Base-by-base conservation (phyloP, 2,329 filamentous ascomycete species). In the Aspergillus candidus region DNA sequence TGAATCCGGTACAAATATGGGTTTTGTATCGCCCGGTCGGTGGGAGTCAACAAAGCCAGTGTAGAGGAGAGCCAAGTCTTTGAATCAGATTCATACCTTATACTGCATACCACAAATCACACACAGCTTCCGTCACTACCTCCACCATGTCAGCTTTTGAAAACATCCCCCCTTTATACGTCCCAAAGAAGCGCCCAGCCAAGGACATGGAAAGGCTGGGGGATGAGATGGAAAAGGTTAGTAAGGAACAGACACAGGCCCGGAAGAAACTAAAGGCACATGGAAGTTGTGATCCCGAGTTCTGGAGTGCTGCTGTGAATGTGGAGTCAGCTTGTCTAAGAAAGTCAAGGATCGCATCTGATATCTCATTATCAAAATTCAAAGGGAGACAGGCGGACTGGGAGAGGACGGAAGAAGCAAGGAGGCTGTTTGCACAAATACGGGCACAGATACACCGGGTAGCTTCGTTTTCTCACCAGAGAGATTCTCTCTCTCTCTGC, bases 331-430 rank as follows among this genome's bases (percentile, higher is more conserved):
- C 32, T 8, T 30, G 15, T 11, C 27, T 45, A 5, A 17, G 18
- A 32, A 39, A 35, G 29, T 35, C 35, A 2, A 33, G 31, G 17
- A 43, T 43, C 11, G 13, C 13, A 6, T 43, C 31, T 3, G 35
- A 43, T 32, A 36, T 47, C 7, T 40, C 40, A 4, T 34, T 47
- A 3, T 43, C 38, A 12, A 35, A 47, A 11, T 47, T 47, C 31
- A 3, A 18, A 8, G 44, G 44, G 4, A 11, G 11, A 6, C 32
- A 33, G 33, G 22, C 35, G 8, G 18, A 38, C 15, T 43, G 44
- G 44, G 12, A 39, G 18, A 14, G 11, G 6, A 40, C 40, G 4
- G 35, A 43, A 11, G 40, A 40, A 30, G 40, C 45, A 5, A 11
- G 41, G 18, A 34, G 14, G 2, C 29, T 47, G 4, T 47, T 43